Evolutionary conservation across 1,284 basidiomycete species (phyloP).

Genomic region (Leccinum olivaceoglutinosum): DNA sequence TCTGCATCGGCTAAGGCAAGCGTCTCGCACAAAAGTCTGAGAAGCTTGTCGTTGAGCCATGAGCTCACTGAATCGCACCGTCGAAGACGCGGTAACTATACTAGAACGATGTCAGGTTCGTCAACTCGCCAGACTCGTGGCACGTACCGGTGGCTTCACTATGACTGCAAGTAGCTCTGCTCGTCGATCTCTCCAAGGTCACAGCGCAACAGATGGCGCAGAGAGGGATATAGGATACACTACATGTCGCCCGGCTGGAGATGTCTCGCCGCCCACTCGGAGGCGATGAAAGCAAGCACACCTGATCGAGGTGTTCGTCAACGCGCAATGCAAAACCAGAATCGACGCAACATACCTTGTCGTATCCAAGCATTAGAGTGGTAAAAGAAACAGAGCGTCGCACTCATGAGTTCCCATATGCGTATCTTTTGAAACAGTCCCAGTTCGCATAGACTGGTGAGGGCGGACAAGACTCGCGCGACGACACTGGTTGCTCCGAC

Average conservation of each 20-base stretch:
- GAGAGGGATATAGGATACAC: slow-evolving; percentile 88
- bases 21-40: slow-evolving; percentile 91
- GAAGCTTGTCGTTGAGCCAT: slow-evolving; percentile 80
- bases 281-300: slow-evolving; percentile 19
- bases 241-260: background rate
- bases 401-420: slow-evolving; percentile 92
- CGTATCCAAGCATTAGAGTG: slow-evolving; percentile 95
- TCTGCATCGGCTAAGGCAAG: slow-evolving; percentile 95
- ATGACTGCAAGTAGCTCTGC: slow-evolving; percentile 68
- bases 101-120: background rate
- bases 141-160: slow-evolving; percentile 65
- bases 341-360: slow-evolving; percentile 53
- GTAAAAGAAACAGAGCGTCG: slow-evolving; percentile 83
- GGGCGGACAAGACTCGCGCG: slow-evolving; percentile 77
- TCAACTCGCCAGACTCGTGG: slow-evolving; percentile 3
- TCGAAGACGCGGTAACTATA: slow-evolving; percentile 72
- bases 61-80: slow-evolving; percentile 82
- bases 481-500: slow-evolving; percentile 55
- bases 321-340: background rate
- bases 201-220: slow-evolving; percentile 81
- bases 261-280: background rate
- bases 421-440: slow-evolving; percentile 86
- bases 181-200: slow-evolving; percentile 82
- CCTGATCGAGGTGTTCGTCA: background rate
- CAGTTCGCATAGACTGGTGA: slow-evolving; percentile 83